Percentiles rank a stretch among this genome's conserved stretches.
These are phyloP conservation scores for Xerocomus minutiporus DNA, from an alignment of 1,284 basidiomycete species.

Conservation along the genomic window DNA sequence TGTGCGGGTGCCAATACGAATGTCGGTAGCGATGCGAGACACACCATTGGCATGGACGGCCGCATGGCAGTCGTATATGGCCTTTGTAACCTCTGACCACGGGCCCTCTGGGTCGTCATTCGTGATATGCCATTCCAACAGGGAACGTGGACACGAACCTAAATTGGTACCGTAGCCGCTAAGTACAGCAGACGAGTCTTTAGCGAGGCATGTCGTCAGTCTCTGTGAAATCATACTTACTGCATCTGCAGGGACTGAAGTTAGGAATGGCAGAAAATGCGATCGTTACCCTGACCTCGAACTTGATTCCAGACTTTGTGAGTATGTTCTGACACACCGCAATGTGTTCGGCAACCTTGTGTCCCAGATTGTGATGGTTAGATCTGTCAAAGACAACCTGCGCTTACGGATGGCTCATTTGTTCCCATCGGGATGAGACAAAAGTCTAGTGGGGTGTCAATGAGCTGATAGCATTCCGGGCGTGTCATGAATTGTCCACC, in stretches of 20 bases:
- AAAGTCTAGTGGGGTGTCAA: conserved; percentile 53
- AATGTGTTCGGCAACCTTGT: conserved; percentile 65
- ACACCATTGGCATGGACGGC: conserved; percentile 80
- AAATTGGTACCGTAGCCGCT: conserved; percentile 87
- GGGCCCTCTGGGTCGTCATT: conserved; percentile 59
- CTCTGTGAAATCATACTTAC: conserved; percentile 40
- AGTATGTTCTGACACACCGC: conserved; percentile 79
- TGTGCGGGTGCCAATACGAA: conserved; percentile 85
- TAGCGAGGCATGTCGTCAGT: conserved; percentile 9
- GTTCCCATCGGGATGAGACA: conserved; percentile 81
- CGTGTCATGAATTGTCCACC: conserved; percentile 32
- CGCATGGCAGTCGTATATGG: conserved; percentile 83
- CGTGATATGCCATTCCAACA: background rate
- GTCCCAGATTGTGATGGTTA: background rate
- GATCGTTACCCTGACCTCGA: conserved; percentile 52
- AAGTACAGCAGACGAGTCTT: conserved; percentile 29
- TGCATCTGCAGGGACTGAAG: conserved; percentile 52
- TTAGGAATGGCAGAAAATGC: conserved; percentile 1
- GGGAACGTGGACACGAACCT: conserved; percentile 40
- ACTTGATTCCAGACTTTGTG: conserved; percentile 75
- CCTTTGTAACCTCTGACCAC: conserved; percentile 75
- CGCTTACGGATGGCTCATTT: conserved; percentile 57
- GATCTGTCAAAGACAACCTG: background rate
- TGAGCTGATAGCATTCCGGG: background rate
- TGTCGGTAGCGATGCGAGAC: conserved; percentile 78